Evolutionary conservation across 768 basidiomycete species (phyloP).

Genomic region (Chiua virens): DNA sequence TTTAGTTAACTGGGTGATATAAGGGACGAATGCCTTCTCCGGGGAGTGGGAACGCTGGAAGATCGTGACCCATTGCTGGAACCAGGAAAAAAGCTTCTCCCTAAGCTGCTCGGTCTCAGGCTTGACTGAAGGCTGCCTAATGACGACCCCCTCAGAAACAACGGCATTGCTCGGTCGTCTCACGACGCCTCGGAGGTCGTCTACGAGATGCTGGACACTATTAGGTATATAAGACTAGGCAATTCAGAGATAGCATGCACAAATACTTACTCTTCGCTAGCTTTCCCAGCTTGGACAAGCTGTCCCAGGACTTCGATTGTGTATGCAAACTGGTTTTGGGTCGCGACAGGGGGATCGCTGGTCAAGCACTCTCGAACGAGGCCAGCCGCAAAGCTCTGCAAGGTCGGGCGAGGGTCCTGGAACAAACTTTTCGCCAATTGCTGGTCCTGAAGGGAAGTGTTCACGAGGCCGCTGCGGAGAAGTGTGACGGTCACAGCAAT

Average conservation of each 20-base stretch:
- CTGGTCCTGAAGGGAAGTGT: constrained; percentile 76
- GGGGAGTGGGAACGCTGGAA: constrained; percentile 89
- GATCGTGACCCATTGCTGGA: constrained; percentile 94
- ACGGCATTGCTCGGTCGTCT: constrained; percentile 44
- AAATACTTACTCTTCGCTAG: constrained; percentile 78
- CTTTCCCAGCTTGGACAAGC: constrained; percentile 70
- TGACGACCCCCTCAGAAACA: constrained; percentile 36
- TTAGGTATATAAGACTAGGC: not conserved
- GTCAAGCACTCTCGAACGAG: constrained; percentile 87
- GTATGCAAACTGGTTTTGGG: constrained; percentile 75
- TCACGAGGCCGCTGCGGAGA: constrained; percentile 80
- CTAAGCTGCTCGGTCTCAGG: constrained; percentile 74
- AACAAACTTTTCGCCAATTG: constrained; percentile 85
- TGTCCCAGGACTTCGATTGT: constrained; percentile 81
- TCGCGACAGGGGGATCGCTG: constrained; percentile 74
- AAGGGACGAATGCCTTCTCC: constrained; percentile 94
- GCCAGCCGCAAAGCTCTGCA: constrained; percentile 80
- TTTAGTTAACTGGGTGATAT: constrained; percentile 95
- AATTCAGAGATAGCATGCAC: not conserved
- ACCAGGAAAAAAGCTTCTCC: constrained; percentile 75
- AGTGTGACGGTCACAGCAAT: constrained; percentile 91
- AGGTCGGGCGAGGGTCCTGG: constrained; percentile 71
- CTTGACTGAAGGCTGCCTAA: constrained; percentile 53
- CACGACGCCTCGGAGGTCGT: constrained; percentile 75
- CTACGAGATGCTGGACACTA: constrained; percentile 71